These are phyloP conservation scores for Neocallimastix lanati DNA, from an alignment of 192 early-diverging fungal genomes.

Conservation along the genomic window DNA sequence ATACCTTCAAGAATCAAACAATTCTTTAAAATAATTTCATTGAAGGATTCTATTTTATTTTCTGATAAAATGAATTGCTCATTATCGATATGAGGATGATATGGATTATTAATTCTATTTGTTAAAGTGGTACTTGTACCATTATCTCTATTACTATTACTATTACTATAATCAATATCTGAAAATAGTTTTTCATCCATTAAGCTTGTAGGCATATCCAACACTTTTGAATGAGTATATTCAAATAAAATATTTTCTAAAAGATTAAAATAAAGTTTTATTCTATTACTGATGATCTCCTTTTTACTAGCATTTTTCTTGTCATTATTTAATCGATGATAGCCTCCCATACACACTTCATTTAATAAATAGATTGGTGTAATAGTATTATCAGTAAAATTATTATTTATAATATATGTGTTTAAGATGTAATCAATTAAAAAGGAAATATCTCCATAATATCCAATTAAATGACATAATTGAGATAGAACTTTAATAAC, in stretches of 20 bases:
- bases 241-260: neutral
- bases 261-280: neutral
- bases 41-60: neutral
- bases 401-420: neutral
- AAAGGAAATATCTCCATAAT: neutral
- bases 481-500: neutral
- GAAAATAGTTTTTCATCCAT: neutral
- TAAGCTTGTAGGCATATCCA: neutral
- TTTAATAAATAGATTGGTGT: neutral
- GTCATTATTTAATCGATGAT: neutral
- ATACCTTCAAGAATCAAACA: neutral
- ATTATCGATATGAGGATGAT: too few species aligned
- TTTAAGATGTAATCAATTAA: neutral
- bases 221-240: neutral
- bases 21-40: neutral
- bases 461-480: neutral
- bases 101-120: too few species aligned
- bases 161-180: neutral
- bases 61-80: too few species aligned
- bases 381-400: neutral
- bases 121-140: neutral
- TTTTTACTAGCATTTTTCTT: too few species aligned
- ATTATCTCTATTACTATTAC: too few species aligned
- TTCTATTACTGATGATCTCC: neutral
- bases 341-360: neutral